Conservation (phyloP, 2,329 filamentous ascomycete species). For the Fonsecaea monophora region DNA sequence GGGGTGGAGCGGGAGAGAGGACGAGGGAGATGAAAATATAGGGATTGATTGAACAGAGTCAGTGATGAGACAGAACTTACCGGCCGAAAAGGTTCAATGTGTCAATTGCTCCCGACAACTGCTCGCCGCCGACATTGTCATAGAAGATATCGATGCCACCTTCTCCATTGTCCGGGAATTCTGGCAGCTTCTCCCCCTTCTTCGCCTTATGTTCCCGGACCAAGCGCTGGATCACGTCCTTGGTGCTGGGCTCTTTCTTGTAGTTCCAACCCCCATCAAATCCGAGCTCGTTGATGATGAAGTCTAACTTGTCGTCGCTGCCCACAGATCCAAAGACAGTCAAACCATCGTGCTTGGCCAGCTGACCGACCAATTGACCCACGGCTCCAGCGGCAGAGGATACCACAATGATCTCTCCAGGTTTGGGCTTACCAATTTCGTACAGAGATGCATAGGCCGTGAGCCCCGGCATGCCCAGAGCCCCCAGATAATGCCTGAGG, state of each 20-base stretch:
- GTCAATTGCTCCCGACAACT: constrained; percentile 62
- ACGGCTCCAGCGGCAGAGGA: constrained; percentile 81
- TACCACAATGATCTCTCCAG: constrained; percentile 82
- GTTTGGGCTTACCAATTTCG: constrained; percentile 75
- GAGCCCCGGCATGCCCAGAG: constrained; percentile 78
- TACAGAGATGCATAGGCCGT: constrained; percentile 78
- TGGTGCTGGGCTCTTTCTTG: constrained; percentile 74
- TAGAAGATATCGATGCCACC: constrained; percentile 86
- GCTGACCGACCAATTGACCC: constrained; percentile 80
- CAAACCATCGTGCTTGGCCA: constrained; percentile 81
- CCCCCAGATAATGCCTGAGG: constrained; percentile 70
- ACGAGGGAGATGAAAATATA: neutral
- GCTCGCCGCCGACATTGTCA: constrained; percentile 78
- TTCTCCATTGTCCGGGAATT: constrained; percentile 69
- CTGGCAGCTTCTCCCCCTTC: constrained; percentile 66
- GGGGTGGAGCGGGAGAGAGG: neutral
- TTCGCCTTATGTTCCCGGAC: constrained; percentile 69
- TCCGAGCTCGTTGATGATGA: constrained; percentile 70
- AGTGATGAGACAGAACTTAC: constrained; percentile 12
- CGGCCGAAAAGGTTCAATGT: constrained; percentile 70
- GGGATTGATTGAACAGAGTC: neutral
- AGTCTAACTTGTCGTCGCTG: constrained; percentile 78
- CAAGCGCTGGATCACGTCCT: constrained; percentile 71
- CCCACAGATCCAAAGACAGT: constrained; percentile 82
- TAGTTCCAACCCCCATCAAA: constrained; percentile 85